A percentile compares a stretch with the other conserved stretches of the same genome.
These are phyloP conservation scores for Tubosaeta brunneosetosa DNA, from an alignment of 768 basidiomycete genomes.

Conservation along the genomic window DNA sequence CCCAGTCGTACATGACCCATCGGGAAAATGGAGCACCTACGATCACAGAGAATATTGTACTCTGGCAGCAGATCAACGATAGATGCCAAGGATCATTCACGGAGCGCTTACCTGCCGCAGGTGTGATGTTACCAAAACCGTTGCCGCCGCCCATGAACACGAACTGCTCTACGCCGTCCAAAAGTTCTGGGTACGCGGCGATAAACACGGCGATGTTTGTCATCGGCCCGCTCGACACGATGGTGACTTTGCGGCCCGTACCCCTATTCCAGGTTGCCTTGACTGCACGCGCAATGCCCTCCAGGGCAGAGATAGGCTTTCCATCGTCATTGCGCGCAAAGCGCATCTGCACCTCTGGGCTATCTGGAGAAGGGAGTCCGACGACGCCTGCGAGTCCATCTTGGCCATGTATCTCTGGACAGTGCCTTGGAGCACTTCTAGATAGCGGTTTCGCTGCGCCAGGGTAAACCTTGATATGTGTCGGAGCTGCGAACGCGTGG, in stretches of 20 bases:
- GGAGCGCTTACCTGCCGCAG: slow-evolving; percentile 54
- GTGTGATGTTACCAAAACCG: slow-evolving; percentile 74
- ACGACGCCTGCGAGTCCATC: slow-evolving; percentile 85
- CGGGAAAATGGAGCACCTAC: slow-evolving; percentile 39
- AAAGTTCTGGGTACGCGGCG: slow-evolving; percentile 50
- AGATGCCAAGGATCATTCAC: background rate
- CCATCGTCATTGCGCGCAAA: slow-evolving; percentile 44
- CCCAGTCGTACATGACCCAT: background rate
- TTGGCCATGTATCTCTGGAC: slow-evolving; percentile 74
- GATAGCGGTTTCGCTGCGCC: slow-evolving; percentile 71
- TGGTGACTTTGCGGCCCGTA: slow-evolving; percentile 52
- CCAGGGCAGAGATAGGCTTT: slow-evolving; percentile 48
- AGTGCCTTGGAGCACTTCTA: slow-evolving; percentile 49
- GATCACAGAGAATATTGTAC: slow-evolving; percentile 80
- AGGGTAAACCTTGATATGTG: slow-evolving; percentile 54
- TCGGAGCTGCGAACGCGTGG: slow-evolving; percentile 64
- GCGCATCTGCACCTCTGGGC: slow-evolving; percentile 45
- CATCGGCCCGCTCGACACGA: slow-evolving; percentile 80
- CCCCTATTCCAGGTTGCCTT: slow-evolving; percentile 54
- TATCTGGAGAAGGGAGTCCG: slow-evolving; percentile 54
- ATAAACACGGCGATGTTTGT: slow-evolving; percentile 77
- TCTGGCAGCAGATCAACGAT: slow-evolving; percentile 38
- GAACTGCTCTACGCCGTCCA: slow-evolving; percentile 45
- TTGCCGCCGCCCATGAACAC: slow-evolving; percentile 89
- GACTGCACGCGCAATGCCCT: slow-evolving; percentile 62